A percentile compares a stretch with the other conserved stretches of the same genome.
These are phyloP conservation scores for Endocalyx cinctus DNA, from an alignment of 2,329 filamentous ascomycete species.

Conservation along the genomic window DNA sequence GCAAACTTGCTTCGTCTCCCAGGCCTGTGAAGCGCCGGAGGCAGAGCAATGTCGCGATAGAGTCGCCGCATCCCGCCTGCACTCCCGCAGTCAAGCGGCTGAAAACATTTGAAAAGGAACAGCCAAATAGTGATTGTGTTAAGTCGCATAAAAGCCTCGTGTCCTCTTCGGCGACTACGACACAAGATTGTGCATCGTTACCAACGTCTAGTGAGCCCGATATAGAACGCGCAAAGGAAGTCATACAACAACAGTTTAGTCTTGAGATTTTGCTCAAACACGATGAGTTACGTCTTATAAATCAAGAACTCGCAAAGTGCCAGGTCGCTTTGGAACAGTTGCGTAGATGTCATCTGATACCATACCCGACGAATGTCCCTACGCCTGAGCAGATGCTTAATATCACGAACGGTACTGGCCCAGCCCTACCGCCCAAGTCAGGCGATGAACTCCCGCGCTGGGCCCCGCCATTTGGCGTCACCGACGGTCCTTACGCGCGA, in stretches of 20 bases:
- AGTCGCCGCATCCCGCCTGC: slow-evolving; percentile 18
- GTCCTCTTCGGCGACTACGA: not conserved
- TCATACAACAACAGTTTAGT: slow-evolving; percentile 81
- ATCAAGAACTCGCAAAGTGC: slow-evolving; percentile 94
- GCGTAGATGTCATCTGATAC: slow-evolving; percentile 85
- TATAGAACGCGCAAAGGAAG: slow-evolving; percentile 58
- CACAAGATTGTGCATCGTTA: slow-evolving; percentile 4
- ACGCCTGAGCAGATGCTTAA: slow-evolving; percentile 64
- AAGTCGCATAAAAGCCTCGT: too few relatives aligned
- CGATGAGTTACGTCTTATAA: slow-evolving; percentile 86
- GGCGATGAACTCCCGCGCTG: slow-evolving; percentile 67
- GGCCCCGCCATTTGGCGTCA: slow-evolving; percentile 85
- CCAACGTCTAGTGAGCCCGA: slow-evolving; percentile 18
- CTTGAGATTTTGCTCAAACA: slow-evolving; percentile 92
- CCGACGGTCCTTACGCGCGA: slow-evolving; percentile 86
- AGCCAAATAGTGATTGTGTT: too few relatives aligned
- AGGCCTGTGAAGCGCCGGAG: slow-evolving; percentile 25
- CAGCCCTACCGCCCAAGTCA: slow-evolving; percentile 57
- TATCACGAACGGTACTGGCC: slow-evolving; percentile 70
- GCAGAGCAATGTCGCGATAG: slow-evolving; percentile 29
- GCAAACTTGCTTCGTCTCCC: slow-evolving; percentile 19
- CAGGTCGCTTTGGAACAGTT: slow-evolving; percentile 91
- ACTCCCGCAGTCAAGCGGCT: slow-evolving; percentile 37
- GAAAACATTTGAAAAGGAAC: slow-evolving; percentile 33
- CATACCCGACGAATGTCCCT: slow-evolving; percentile 70